A percentile compares a stretch with the other conserved stretches of the same genome.
phyloP scores from a whole-genome alignment of 2,329 filamentous ascomycete species.

The Lachnellula subtilissima region DNA sequence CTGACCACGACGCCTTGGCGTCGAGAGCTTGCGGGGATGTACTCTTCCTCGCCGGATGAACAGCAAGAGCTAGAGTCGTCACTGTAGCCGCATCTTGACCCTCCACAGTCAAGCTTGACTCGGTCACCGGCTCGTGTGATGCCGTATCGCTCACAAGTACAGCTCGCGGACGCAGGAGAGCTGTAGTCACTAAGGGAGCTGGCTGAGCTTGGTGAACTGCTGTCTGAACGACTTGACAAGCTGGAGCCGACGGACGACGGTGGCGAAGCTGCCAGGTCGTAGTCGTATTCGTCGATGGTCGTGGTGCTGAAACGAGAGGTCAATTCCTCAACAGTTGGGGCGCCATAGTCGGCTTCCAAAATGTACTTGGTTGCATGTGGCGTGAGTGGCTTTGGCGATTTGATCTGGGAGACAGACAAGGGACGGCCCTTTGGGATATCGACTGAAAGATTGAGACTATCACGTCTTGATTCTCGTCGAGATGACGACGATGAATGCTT shows the following conservation, averaged over 20 bases:
- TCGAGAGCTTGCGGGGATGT: conserved; percentile 52
- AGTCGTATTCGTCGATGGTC: conserved; percentile 51
- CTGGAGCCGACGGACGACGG: conserved; percentile 67
- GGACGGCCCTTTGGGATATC: conserved; percentile 86
- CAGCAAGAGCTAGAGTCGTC: conserved; percentile 67
- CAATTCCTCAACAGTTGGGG: conserved; percentile 71
- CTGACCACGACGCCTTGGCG: conserved; percentile 59
- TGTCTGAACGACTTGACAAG: conserved; percentile 68
- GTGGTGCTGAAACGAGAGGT: conserved; percentile 65
- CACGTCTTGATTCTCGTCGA: conserved; percentile 36
- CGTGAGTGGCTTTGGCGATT: conserved; percentile 83
- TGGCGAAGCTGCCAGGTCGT: conserved; percentile 54
- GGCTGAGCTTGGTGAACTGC: conserved; percentile 64
- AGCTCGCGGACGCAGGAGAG: conserved; percentile 72
- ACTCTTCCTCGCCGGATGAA: conserved; percentile 60
- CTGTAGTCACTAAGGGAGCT: conserved; percentile 69
- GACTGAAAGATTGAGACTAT: conserved; percentile 44
- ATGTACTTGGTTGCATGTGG: conserved; percentile 85
- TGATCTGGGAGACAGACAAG: conserved; percentile 82
- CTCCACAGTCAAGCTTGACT: conserved; percentile 94
- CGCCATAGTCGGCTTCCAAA: conserved; percentile 73
- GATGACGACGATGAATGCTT: conserved; percentile 43
- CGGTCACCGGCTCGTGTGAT: conserved; percentile 90
- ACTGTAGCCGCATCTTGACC: conserved; percentile 77
- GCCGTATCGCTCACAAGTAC: conserved; percentile 93